These are phyloP conservation scores for Cercospora sp. DNA, from an alignment of 2,329 filamentous ascomycete genomes.

Conservation along the genomic window DNA sequence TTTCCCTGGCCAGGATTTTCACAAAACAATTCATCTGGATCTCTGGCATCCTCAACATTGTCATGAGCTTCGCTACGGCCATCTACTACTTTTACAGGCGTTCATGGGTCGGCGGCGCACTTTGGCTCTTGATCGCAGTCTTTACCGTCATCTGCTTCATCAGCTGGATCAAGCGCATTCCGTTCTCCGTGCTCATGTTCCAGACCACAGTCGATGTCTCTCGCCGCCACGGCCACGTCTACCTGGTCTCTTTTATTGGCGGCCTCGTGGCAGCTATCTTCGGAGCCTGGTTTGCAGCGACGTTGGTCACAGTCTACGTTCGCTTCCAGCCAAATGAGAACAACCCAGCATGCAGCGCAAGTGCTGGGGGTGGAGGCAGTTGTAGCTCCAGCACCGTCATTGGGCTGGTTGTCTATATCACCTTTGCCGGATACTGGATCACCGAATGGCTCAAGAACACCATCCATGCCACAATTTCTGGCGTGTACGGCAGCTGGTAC, in stretches of 20 bases:
- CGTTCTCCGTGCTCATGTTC: conserved; percentile 87
- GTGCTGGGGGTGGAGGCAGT: conserved; percentile 52
- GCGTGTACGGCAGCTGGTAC: conserved; percentile 92
- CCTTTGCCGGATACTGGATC: conserved; percentile 92
- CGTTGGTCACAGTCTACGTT: conserved; percentile 81
- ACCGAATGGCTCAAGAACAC: conserved; percentile 93
- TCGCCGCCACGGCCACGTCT: conserved; percentile 81
- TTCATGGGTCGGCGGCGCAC: conserved; percentile 82
- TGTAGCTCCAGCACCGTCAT: conserved; percentile 79
- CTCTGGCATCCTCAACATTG: conserved; percentile 83
- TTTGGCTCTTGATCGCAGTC: conserved; percentile 78
- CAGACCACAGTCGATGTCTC: conserved; percentile 82
- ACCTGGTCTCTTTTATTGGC: conserved; percentile 79
- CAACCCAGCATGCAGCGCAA: conserved; percentile 53
- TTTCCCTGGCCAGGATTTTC: conserved; percentile 53
- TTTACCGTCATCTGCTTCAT: conserved; percentile 83
- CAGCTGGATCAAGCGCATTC: conserved; percentile 86
- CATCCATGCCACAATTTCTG: conserved; percentile 82
- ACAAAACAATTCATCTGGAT: conserved; percentile 93
- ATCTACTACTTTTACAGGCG: conserved; percentile 77
- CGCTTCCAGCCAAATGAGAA: conserved; percentile 70
- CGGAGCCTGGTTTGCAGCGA: conserved; percentile 82
- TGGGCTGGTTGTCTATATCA: conserved; percentile 80
- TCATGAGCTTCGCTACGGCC: conserved; percentile 79
- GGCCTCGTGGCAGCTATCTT: conserved; percentile 74